A percentile compares a stretch with the other conserved stretches of the same genome.
These are phyloP conservation scores for Samsoniella hepiali DNA, from an alignment of 2,329 filamentous ascomycete genomes.

Conservation along the genomic window DNA sequence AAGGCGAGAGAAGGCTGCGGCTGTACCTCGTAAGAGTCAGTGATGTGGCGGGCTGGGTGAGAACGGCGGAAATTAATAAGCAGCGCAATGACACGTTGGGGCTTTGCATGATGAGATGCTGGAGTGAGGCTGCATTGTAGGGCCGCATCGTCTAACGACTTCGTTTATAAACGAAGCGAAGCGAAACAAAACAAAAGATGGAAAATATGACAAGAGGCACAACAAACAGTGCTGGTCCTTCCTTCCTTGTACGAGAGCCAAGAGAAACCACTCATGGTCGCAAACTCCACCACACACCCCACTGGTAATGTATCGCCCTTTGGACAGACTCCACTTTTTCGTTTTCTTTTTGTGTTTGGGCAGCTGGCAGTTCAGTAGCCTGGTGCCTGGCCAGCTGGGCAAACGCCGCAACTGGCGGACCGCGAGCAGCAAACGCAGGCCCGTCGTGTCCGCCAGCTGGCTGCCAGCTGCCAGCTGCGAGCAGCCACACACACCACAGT, in stretches of 20 bases:
- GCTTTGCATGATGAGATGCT: too few species aligned
- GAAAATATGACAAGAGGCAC: too few species aligned
- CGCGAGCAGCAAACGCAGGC: not conserved
- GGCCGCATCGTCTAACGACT: too few species aligned
- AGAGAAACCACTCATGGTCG: not conserved
- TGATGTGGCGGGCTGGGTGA: not conserved
- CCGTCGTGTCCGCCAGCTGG: not conserved
- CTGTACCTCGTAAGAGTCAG: not conserved
- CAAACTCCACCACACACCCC: not conserved
- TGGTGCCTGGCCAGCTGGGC: not conserved
- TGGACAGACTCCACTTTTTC: not conserved
- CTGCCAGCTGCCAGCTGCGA: constrained; percentile 1
- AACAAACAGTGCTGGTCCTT: too few species aligned
- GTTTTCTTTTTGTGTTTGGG: constrained; percentile 4
- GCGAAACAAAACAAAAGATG: too few species aligned
- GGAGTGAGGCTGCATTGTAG: too few species aligned
- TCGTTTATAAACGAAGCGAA: too few species aligned
- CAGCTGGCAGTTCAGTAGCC: not conserved
- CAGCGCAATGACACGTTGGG: not conserved
- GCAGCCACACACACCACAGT: not conserved
- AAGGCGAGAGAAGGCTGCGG: constrained; percentile 1
- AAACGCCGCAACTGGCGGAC: constrained; percentile 2
- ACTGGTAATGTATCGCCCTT: not conserved
- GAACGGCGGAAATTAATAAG: constrained; percentile 1
- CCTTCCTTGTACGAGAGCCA: constrained; percentile 8